Evolutionary conservation across 768 basidiomycete species (phyloP).

Genomic region (Amyloporia xantha): DNA sequence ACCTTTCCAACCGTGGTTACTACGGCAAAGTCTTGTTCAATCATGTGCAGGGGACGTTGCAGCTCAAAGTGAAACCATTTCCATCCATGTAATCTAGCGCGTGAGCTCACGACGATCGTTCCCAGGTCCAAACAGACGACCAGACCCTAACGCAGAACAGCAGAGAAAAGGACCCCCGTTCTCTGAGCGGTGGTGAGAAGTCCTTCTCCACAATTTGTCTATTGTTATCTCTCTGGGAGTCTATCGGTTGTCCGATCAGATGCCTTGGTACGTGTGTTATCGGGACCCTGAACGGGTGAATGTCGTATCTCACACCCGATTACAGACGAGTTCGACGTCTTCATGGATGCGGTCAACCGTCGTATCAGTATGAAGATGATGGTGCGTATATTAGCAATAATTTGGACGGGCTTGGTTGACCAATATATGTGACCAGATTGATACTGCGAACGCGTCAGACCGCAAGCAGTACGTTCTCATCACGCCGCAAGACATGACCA

Average conservation of each 20-base stretch:
- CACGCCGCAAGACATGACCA: constrained; percentile 91
- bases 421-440: constrained; percentile 48
- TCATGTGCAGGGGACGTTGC: constrained; percentile 56
- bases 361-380: constrained; percentile 95
- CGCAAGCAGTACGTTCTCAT: constrained; percentile 93
- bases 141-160: constrained; percentile 50
- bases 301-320: constrained; percentile 5
- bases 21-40: constrained; percentile 87
- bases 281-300: background rate
- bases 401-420: background rate
- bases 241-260: constrained; percentile 87
- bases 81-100: background rate
- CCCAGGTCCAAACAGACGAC: constrained; percentile 79
- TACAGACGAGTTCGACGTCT: constrained; percentile 94
- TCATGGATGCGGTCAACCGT: constrained; percentile 93
- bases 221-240: constrained; percentile 92
- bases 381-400: constrained; percentile 35
- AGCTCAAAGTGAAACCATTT: constrained; percentile 45
- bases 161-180: constrained; percentile 77
- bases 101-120: background rate
- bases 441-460: constrained; percentile 80
- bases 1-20: constrained; percentile 83
- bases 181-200: constrained; percentile 91
- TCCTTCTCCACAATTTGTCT: constrained; percentile 95
- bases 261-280: constrained; percentile 61